phyloP scores from a whole-genome alignment of 495 filamentous ascomycete species.

The Xylaria bambusicola region DNA sequence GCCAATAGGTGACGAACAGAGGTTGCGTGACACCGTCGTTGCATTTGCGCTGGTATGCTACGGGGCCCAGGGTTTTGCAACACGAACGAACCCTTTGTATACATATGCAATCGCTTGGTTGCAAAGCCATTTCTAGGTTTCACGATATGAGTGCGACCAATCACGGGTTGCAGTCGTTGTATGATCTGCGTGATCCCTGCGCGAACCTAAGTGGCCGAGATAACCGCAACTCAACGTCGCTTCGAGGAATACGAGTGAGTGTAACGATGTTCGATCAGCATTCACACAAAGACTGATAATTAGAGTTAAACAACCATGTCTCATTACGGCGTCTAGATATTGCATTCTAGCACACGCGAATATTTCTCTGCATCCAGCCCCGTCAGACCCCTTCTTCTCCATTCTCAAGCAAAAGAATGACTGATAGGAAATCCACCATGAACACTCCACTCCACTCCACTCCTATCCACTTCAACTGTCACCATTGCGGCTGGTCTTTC shows the following conservation, averaged over 20 bases:
- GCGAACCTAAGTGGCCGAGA: constrained; percentile 17
- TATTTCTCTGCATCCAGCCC: constrained; percentile 2
- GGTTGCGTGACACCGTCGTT: neutral
- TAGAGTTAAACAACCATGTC: neutral
- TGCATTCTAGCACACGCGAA: constrained; percentile 3
- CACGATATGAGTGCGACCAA: constrained; percentile 28
- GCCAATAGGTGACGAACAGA: no score
- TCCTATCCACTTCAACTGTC: no score
- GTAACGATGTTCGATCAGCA: no score
- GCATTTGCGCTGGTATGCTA: neutral
- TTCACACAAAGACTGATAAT: no score
- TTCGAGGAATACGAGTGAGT: no score
- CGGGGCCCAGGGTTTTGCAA: constrained; percentile 6
- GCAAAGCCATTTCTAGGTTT: constrained; percentile 27
- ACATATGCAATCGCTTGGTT: no score
- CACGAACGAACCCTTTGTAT: neutral
- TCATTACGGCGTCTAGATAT: constrained; percentile 1
- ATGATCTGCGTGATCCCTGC: constrained; percentile 31
- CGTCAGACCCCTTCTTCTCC: neutral
- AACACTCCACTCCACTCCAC: neutral
- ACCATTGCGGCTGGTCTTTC: neutral
- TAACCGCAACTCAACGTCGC: constrained; percentile 16
- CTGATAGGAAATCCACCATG: neutral
- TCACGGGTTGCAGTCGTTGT: constrained; percentile 19
- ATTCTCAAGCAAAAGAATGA: neutral